Evolutionary conservation across 192 early-diverging fungal species (phyloP).

Genomic region (Coemansia sp.): DNA sequence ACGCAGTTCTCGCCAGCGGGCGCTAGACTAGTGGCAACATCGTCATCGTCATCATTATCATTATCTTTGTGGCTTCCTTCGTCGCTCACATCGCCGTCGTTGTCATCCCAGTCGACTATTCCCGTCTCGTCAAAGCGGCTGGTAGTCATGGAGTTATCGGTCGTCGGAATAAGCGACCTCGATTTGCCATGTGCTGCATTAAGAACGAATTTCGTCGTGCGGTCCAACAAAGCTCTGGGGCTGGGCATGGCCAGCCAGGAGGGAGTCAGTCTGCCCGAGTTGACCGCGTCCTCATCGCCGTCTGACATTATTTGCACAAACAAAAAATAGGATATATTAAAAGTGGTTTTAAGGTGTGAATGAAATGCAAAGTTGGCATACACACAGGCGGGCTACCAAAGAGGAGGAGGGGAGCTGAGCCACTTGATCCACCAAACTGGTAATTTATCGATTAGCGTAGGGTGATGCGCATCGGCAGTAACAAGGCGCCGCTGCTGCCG

Average conservation of each 20-base stretch:
- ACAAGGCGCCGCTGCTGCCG: background rate
- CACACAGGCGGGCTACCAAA: background rate
- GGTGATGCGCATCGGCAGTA: background rate
- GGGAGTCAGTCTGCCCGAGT: conserved; percentile 1
- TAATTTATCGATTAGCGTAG: background rate
- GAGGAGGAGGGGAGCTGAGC: background rate
- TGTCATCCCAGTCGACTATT: conserved; percentile 7
- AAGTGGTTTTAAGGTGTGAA: too few relatives aligned
- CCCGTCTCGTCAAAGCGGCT: background rate
- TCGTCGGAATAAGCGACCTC: conserved; percentile 46
- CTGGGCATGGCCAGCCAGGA: conserved; percentile 31
- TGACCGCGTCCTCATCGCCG: conserved; percentile 20
- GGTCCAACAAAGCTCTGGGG: conserved; percentile 36
- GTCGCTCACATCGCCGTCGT: background rate
- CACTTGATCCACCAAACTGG: background rate
- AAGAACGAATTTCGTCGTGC: conserved; percentile 48
- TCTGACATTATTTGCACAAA: conserved; percentile 25
- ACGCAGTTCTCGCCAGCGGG: conserved; percentile 1
- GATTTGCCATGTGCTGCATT: conserved; percentile 53
- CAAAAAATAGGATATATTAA: background rate
- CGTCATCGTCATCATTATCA: background rate
- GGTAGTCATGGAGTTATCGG: conserved; percentile 10
- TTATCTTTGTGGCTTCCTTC: background rate
- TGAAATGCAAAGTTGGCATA: background rate
- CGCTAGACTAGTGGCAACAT: background rate